Conservation (phyloP, 2,329 filamentous ascomycete species). For the Didymella keratinophila region DNA sequence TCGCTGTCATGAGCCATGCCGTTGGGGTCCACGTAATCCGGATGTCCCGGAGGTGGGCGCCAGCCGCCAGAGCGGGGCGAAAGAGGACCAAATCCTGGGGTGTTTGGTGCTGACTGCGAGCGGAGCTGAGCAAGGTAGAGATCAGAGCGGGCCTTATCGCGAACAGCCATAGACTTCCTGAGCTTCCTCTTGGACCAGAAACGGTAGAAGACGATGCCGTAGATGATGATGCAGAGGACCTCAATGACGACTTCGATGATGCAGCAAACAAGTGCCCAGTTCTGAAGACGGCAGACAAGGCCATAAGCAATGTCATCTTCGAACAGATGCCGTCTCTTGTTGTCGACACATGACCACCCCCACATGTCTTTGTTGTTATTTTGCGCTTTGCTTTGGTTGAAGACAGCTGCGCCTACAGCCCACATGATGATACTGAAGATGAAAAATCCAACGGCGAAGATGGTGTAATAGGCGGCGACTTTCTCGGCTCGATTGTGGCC, state of each 20-base stretch:
- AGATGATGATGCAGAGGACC: slow-evolving; percentile 87
- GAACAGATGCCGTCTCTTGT: slow-evolving; percentile 80
- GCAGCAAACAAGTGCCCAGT: slow-evolving; percentile 95
- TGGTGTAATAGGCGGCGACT: slow-evolving; percentile 91
- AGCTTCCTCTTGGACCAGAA: slow-evolving; percentile 97
- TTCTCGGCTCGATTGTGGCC: slow-evolving; percentile 91
- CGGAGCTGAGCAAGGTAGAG: slow-evolving; percentile 79
- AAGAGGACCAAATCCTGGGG: slow-evolving; percentile 79
- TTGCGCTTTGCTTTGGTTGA: slow-evolving; percentile 79
- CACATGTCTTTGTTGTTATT: slow-evolving; percentile 87
- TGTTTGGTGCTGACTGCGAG: slow-evolving; percentile 90
- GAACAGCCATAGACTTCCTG: slow-evolving; percentile 94
- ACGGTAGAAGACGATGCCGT: slow-evolving; percentile 94
- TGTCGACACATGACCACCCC: slow-evolving; percentile 97
- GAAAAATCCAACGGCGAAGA: slow-evolving; percentile 93
- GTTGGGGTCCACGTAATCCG: slow-evolving; percentile 54
- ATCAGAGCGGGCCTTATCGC: slow-evolving; percentile 92
- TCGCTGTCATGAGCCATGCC: slow-evolving; percentile 63
- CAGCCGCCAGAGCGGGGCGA: slow-evolving; percentile 66
- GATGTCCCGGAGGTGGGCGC: slow-evolving; percentile 55
- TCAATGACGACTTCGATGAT: slow-evolving; percentile 97
- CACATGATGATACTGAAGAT: slow-evolving; percentile 92
- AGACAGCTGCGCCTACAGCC: slow-evolving; percentile 82
- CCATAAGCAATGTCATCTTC: slow-evolving; percentile 83
- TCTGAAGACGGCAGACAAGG: slow-evolving; percentile 91